Base-by-base conservation (phyloP, 106 monocot genomes). In the Alisma plantagoaquatica region DNA sequence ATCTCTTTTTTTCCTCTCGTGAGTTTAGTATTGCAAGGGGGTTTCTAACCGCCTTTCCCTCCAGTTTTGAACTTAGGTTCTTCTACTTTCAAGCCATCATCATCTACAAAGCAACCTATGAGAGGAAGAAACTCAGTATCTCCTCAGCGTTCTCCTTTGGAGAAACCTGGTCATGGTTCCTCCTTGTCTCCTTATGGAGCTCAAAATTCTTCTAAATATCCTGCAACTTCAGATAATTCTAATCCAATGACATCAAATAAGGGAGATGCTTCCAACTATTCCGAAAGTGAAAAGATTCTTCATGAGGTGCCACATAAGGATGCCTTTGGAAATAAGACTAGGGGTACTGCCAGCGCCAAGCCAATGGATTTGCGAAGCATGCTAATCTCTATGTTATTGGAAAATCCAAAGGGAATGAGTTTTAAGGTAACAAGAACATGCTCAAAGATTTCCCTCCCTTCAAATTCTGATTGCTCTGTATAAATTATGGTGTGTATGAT, bases 391-490 rank as follows among this genome's bases (percentile, higher is more conserved):
- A 6, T 69, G 46, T 70, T 88, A 7, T 65, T 72, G 43, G 63
- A 81, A 71, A 84, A 75, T 64, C 71, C 96, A 0, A 89, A 89
- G 31, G 96, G 84, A 22, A 78, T 82, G 65, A 82, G 49, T 61
- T 76, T 79, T 60, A 89, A 89, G 89, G 96, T 98, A 57, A 25
- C 10, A 29, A 27, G 27, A 51, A 17, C 45, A 29, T n/a, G n/a
- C n/a, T n/a, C n/a, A n/a, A n/a, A n/a, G n/a, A n/a, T n/a, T n/a
- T n/a, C n/a, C n/a, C n/a, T n/a, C n/a, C n/a, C n/a, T n/a, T n/a
- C n/a, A n/a, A n/a, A n/a, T n/a, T n/a, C n/a, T n/a, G n/a, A n/a
- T n/a, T n/a, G n/a, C n/a, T n/a, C n/a, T n/a, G n/a, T n/a, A n/a
- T n/a, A n/a, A n/a, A n/a, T n/a, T n/a, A n/a, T n/a, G n/a, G n/a